Conservation (phyloP, 306 rosid species). For the Trifolium fragiferum region DNA sequence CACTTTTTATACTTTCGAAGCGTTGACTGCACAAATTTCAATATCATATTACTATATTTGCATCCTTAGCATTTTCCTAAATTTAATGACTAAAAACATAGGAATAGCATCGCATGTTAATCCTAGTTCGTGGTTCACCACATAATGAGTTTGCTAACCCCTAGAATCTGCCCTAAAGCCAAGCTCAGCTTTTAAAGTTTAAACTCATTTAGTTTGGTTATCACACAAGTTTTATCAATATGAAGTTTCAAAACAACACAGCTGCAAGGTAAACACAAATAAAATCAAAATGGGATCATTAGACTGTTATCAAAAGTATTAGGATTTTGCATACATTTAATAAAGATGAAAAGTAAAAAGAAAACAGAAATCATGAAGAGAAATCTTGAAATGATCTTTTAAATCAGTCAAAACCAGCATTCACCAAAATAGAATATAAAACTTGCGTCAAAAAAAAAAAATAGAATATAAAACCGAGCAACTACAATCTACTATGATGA, state of each 20-base stretch:
- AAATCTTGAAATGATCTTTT: conserved; percentile 1
- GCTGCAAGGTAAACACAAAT: background rate
- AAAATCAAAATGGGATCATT: background rate
- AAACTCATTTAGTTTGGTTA: background rate
- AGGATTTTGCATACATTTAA: background rate
- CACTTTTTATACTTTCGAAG: no score
- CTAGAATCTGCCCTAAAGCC: background rate
- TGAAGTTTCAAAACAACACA: background rate
- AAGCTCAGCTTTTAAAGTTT: background rate
- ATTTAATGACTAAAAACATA: no score
- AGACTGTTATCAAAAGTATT: background rate
- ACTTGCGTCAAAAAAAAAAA: no score
- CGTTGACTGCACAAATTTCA: no score
- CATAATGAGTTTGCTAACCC: no score
- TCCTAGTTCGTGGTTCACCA: background rate
- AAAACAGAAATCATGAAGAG: background rate
- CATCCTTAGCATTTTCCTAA: no score
- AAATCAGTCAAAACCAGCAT: conserved; percentile 16
- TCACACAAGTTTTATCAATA: background rate
- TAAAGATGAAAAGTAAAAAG: background rate
- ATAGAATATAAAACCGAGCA: background rate
- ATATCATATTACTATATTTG: no score
- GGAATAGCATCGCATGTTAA: no score
- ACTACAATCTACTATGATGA: conserved; percentile 26
- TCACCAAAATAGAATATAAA: conserved; percentile 12